Evolutionary conservation across 2,329 filamentous ascomycete species (phyloP).

Genomic region (Fusarium tuaranense): DNA sequence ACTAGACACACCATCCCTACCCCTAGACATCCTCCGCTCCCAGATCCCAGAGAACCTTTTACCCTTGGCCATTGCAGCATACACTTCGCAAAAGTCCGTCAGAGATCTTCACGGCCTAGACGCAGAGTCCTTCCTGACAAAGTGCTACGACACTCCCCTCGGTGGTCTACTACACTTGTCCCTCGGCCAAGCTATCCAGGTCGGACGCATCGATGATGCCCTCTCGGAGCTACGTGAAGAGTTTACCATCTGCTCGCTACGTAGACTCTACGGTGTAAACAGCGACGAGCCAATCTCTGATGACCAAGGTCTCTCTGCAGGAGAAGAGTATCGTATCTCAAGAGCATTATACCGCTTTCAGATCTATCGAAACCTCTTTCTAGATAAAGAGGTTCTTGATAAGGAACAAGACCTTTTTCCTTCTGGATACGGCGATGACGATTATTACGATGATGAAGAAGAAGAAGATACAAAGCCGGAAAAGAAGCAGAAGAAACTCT

Average conservation of each 20-base stretch:
- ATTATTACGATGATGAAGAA: background rate
- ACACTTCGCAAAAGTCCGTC: conserved; percentile 24
- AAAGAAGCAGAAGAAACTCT: conserved; percentile 30
- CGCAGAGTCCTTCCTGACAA: conserved; percentile 22
- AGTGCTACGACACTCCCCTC: conserved; percentile 26
- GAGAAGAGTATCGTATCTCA: conserved; percentile 30
- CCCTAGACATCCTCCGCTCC: conserved; percentile 31
- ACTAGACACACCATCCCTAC: conserved; percentile 33
- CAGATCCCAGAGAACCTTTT: conserved; percentile 32
- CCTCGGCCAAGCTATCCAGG: conserved; percentile 29
- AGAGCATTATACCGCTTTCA: conserved; percentile 40
- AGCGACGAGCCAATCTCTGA: conserved; percentile 10
- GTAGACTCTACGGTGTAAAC: conserved; percentile 29
- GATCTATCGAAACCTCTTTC: conserved; percentile 38
- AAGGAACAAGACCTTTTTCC: conserved; percentile 15
- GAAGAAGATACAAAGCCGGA: background rate
- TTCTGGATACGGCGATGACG: background rate
- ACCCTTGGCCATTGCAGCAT: conserved; percentile 29
- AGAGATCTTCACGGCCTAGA: conserved; percentile 14
- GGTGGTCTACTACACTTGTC: conserved; percentile 17
- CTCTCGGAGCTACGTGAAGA: conserved; percentile 15
- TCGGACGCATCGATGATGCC: conserved; percentile 28
- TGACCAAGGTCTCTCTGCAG: conserved; percentile 7
- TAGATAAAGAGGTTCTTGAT: conserved; percentile 8
- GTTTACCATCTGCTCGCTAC: conserved; percentile 19